A percentile compares a stretch with the other conserved stretches of the same genome.
Conservation (phyloP, 441 rosid genomes). For the Theobroma grandiflorum region DNA sequence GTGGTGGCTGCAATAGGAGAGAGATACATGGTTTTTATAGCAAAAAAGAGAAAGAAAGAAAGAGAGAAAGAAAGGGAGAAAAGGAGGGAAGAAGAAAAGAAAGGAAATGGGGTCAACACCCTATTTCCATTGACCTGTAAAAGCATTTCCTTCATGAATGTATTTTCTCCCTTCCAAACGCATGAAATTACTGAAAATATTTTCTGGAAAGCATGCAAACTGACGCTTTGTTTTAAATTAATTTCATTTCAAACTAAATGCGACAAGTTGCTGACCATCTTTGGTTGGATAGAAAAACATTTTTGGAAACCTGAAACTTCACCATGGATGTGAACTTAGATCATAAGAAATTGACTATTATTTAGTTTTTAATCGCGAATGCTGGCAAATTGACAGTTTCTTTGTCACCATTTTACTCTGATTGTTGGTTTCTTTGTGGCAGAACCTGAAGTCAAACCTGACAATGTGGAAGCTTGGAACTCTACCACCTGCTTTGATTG, state of each 20-base stretch:
- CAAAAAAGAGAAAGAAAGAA: no score
- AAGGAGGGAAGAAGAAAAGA: no score
- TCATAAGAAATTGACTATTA: neutral
- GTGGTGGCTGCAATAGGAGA: no score
- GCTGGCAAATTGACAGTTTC: neutral
- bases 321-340: neutral
- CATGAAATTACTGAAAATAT: no score
- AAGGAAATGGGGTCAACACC: no score
- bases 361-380: slow-evolving; percentile 10
- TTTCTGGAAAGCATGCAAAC: no score
- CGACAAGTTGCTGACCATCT: neutral
- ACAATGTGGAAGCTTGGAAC: slow-evolving; percentile 99
- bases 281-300: neutral
- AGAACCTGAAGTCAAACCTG: slow-evolving; percentile 91
- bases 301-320: neutral
- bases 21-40: no score
- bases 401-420: slow-evolving; percentile 22
- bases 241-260: neutral
- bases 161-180: no score
- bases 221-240: neutral
- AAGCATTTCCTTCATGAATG: no score
- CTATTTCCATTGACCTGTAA: no score
- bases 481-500: slow-evolving; percentile 95
- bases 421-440: slow-evolving; percentile 38
- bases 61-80: no score